These are phyloP conservation scores for Poterioochromonas sp. DNA, from an alignment of 352 stramenopile species.

Conservation along the genomic window DNA sequence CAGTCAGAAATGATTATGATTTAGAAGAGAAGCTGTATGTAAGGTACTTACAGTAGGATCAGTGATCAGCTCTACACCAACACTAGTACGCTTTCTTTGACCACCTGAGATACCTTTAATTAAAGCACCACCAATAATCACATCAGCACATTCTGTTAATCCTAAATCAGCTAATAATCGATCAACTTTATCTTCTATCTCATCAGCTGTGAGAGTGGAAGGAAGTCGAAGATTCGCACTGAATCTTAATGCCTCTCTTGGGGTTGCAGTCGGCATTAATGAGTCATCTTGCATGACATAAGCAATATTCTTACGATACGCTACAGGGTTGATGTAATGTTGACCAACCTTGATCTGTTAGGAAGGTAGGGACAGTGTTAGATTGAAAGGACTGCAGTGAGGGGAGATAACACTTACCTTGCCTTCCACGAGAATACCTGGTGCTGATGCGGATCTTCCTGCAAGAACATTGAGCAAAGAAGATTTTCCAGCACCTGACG, in stretches of 20 bases:
- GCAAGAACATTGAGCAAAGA: slow-evolving; percentile 57
- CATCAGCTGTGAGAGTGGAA: slow-evolving; percentile 40
- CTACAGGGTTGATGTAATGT: slow-evolving; percentile 40
- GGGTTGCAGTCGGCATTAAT: slow-evolving; percentile 70
- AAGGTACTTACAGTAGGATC: no score
- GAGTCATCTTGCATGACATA: slow-evolving; percentile 77
- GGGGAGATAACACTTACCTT: no score
- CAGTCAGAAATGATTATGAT: no score
- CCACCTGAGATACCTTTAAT: slow-evolving; percentile 81
- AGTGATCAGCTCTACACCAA: slow-evolving; percentile 76
- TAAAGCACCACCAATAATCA: slow-evolving; percentile 40
- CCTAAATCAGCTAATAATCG: slow-evolving; percentile 39
- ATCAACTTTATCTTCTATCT: slow-evolving; percentile 44
- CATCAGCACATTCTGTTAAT: slow-evolving; percentile 37
- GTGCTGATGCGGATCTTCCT: slow-evolving; percentile 45
- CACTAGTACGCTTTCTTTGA: slow-evolving; percentile 76
- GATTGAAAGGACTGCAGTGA: no score
- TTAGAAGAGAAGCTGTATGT: no score
- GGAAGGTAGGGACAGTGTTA: no score
- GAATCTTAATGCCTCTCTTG: slow-evolving; percentile 78
- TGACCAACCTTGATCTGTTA: slow-evolving; percentile 44
- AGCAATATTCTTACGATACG: slow-evolving; percentile 47
- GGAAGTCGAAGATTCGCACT: slow-evolving; percentile 64
- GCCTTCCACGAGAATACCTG: slow-evolving; percentile 41
- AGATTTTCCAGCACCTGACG: slow-evolving; percentile 48